A percentile compares a stretch with the other conserved stretches of the same genome.
Evolutionary conservation across 2,329 filamentous ascomycete genomes (phyloP).

Genomic region (Huntiella moniliformis): DNA sequence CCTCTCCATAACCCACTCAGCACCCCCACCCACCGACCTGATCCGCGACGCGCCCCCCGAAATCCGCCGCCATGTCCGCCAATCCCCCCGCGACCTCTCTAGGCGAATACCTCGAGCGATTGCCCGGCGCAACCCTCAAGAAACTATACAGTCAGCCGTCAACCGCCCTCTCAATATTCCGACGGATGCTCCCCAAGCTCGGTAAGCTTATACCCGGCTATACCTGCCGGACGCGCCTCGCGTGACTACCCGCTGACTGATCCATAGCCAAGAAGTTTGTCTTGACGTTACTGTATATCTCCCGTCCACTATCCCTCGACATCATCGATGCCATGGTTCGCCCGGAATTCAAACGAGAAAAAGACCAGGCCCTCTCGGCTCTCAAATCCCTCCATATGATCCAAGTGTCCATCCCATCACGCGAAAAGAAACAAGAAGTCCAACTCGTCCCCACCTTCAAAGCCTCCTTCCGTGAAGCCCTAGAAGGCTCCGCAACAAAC

Average conservation of each 20-base stretch:
- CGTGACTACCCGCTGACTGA: not conserved
- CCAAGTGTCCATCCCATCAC: slow-evolving; percentile 39
- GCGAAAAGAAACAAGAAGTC: slow-evolving; percentile 50
- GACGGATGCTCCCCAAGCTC: slow-evolving; percentile 86
- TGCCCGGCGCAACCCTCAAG: slow-evolving; percentile 74
- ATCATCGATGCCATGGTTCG: slow-evolving; percentile 79
- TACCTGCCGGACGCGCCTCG: not conserved
- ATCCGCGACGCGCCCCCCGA: too few species aligned
- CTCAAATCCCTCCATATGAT: slow-evolving; percentile 78
- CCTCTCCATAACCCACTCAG: too few species aligned
- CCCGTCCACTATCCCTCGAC: slow-evolving; percentile 54
- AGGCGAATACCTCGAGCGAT: slow-evolving; percentile 83
- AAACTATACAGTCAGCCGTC: slow-evolving; percentile 92
- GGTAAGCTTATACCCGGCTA: slow-evolving; percentile 28
- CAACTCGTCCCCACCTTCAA: slow-evolving; percentile 67
- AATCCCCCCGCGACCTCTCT: slow-evolving; percentile 29
- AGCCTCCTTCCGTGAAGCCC: slow-evolving; percentile 62
- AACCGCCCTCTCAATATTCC: slow-evolving; percentile 84
- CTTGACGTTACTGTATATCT: slow-evolving; percentile 87
- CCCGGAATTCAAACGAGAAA: slow-evolving; percentile 35
- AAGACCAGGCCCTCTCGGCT: slow-evolving; percentile 66
- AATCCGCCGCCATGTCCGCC: slow-evolving; percentile 24
- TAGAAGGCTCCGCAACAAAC: slow-evolving; percentile 71
- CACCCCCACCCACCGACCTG: too few species aligned
- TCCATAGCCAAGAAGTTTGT: slow-evolving; percentile 77